Evolutionary conservation across 2,329 filamentous ascomycete genomes (phyloP), one percentile per base, ranked within the genome.

Genomic region (Ophidiomyces ophidiicola): DNA sequence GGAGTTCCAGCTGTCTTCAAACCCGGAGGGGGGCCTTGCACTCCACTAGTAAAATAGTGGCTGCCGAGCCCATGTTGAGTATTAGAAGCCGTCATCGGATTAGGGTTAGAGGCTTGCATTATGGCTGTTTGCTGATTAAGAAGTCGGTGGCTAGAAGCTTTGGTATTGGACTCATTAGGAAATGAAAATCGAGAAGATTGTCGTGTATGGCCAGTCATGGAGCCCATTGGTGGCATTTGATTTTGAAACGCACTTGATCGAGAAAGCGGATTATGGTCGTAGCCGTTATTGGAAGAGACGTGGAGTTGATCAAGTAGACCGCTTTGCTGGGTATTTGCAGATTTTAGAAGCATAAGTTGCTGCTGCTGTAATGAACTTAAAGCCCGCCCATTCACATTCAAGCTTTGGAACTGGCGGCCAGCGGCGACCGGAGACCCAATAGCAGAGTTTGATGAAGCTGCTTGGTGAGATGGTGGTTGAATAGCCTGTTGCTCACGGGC

Each of bases 1-100:
- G 90, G 88, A 12, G 88, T 96, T 29, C 86, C 85, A 2, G 87
- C 87, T 15, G 88, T 92, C 65, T 98, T 98, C 19, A 98, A 70
- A 6, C 90, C 90, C 0, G 90, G 92, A 44, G 90, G 90, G 19
- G 92, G 90, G 3, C 87, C 88, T 53, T 92, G 85, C 53, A 94
- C 85, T 6, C 83, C 83, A 39, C 77, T 79, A 33, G 79, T 75
- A 59, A 90, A 94, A 57, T 85, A 90, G 46, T 83, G 82, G 47
- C 71, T 75, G 48, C 70, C 60, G 36, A 72, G 57, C 19, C 48
- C 48, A 29, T 62, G 60, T 45, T 62, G 61, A 18, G 57, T 55
- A 30, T 52, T 58, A 10, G 60, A 57, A 3, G 57, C 54, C 7
- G 56, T 52, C 24, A 63, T 49, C 7, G 59, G 57, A 35, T 61